phyloP scores from a whole-genome alignment of 78 protist species.

The Planoprotostelium fungivorum region DNA sequence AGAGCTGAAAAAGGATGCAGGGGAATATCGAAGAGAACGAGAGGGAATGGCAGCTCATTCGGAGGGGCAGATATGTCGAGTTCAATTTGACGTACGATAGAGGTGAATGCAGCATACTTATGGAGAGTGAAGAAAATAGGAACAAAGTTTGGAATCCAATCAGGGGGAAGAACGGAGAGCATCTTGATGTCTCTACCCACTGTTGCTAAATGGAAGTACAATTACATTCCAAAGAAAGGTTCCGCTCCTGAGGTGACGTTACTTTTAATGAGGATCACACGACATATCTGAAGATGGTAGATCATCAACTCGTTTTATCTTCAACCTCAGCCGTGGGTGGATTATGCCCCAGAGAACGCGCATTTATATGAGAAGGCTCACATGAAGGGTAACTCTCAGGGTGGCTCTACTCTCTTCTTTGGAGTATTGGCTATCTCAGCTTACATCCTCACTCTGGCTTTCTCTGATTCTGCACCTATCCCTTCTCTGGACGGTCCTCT shows the following conservation, averaged over 20 bases:
- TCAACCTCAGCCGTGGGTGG: not conserved
- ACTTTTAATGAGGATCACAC: not conserved
- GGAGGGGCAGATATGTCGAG: slow-evolving; percentile 68
- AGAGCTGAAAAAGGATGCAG: not conserved
- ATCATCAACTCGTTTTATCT: not conserved
- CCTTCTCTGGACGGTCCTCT: too few species aligned
- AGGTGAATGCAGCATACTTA: slow-evolving; percentile 5
- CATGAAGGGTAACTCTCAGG: too few species aligned
- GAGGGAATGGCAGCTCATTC: slow-evolving; percentile 58
- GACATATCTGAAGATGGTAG: not conserved
- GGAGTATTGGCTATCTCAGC: not conserved
- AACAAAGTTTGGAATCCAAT: slow-evolving; percentile 66
- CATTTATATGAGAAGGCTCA: not conserved
- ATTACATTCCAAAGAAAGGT: slow-evolving; percentile 25
- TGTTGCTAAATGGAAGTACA: slow-evolving; percentile 49
- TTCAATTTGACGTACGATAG: slow-evolving; percentile 69
- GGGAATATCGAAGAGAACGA: not conserved
- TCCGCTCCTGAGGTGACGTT: not conserved
- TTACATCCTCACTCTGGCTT: not conserved
- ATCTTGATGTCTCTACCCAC: slow-evolving; percentile 76
- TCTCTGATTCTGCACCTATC: too few species aligned
- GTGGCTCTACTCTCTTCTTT: too few species aligned
- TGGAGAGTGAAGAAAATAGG: not conserved
- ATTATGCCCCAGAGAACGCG: not conserved
- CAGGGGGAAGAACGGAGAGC: slow-evolving; percentile 65